Evolutionary conservation across 169 alveolate genomes (phyloP), one percentile per base, ranked within the genome.

Genomic region (Cryptosporidium tyzzeri): DNA sequence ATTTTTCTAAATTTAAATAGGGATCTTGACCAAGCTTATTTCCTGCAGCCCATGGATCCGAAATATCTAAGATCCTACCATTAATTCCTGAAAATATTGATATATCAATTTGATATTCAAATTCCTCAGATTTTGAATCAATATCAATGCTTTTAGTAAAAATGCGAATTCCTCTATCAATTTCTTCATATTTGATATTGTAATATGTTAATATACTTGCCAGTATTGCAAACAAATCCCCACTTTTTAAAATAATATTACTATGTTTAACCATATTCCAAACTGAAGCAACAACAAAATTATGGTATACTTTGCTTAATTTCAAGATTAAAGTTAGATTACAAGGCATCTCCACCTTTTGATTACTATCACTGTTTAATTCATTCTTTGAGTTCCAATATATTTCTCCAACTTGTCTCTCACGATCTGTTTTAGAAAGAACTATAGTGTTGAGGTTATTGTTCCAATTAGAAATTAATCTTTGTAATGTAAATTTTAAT

Each of bases 1-100:
- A 37, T 23, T 44, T n/a, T 37, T 50, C 68, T 29, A 80, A 44
- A 37, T 80, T 65, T 23, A 62, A 44, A 29, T 23, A n/a, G 31
- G 71, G 41, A 7, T 65, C 48, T 14, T 51, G 44, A 29, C 80
- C 89, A n/a, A 62, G 21, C 31, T 41, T 37, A 8, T 45, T 70
- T 8, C 89, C 89, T 10, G 55, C 89, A n/a, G 80, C 89, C 89
- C 89, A 80, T 10, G 89, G 80, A 31, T 65, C 89, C 1, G 55
- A 16, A 9, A n/a, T 10, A 44, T 59, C 67, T 45, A 80, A 39
- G 4, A 65, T 23, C 10, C 59, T 16, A 7, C 89, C 89, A 62
- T 80, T 65, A 16, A 80, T 61, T n/a, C 89, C 89, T 4, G 75
- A 80, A 80, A 26, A 80, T 10, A 80, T 0, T 26, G 89, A 59